Base-by-base conservation (phyloP, 2,329 filamentous ascomycete species). In the Fusarium buharicum region DNA sequence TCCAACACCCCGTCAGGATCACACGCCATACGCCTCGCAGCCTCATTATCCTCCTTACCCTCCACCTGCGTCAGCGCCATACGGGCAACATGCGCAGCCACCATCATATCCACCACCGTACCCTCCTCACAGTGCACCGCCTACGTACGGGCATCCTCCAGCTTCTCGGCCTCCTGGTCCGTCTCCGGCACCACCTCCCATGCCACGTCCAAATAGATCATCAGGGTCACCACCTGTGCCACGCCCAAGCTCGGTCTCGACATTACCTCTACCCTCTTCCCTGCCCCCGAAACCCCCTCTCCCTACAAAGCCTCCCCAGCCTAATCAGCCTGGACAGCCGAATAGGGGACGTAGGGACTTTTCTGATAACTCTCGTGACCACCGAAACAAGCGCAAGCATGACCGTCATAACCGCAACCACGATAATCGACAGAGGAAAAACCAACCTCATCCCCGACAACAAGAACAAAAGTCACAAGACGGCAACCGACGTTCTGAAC, bases 241-340 rank as follows among this genome's bases (percentile, higher is more conserved):
- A 36, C 64, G 65, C 6, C 61, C 52, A 28, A 70, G 48, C 24
- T 40, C 59, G 37, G 38, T 48, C n/a, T 59, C 64, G 13, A 54
- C 60, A 11, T 52, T 64, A 10, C 53, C 64, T 39, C 20, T 57
- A 17, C 54, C 68, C 33, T 67, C 73, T n/a, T 70, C 68, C 7
- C 69, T 76, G 8, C 74, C 74, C 6, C 73, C 73, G 6, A 76
- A 73, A 40, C 74, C 73, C 3, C 69, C 74, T 40, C 67, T 73
- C 12, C 73, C 73, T 3, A 68, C 72, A 12, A 74, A 74, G 41
- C 73, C 72, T 6, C 60, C 73, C 64, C 16, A 69, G 14, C 48
- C 59, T n/a, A 58, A 54, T 10, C 56, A 59, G 40, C 56, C 59
- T 39, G 55, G 55, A 13, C 56, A 55, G 24, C 38, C 50, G n/a